Evolutionary conservation across 352 stramenopile species (phyloP), one percentile per base, ranked within the genome.

Genomic region (Blastocystis sp.): DNA sequence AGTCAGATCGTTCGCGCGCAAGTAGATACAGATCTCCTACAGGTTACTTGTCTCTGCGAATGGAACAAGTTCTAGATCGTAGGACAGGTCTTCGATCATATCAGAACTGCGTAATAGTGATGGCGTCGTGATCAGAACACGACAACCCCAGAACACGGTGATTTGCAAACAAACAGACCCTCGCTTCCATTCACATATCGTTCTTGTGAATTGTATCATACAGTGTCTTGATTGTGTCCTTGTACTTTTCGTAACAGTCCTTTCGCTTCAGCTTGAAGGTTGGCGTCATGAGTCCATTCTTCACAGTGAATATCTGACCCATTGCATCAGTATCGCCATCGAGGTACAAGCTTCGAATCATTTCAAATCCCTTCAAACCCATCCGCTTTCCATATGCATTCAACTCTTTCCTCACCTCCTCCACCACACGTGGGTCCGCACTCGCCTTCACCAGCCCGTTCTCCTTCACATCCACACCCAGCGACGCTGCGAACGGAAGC

Each of bases 181-280:
- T n/a, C n/a, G n/a, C n/a, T n/a, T n/a, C 4, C 46, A 54, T 59
- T 11, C 3, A 59, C 51, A 38, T 67, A 21, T 7, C 44, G 7
- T 67, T 3, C 27, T 79, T 42, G n/a, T 75, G 54, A 44, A 69
- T 75, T 16, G 27, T 36, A 51, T 86, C 38, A 88, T 93, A 93
- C 89, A 94, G 89, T 0, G 49, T 73, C 21, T 91, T 88, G 36
- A 94, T 92, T 57, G 91, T 69, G 8, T 89, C 46, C 29, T 88
- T 8, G 71, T 93, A 93, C 24, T 86, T 76, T 48, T 92, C 88
- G 27, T 89, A 87, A 18, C 92, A 88, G 29, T 90, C 71, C 24
- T 89, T 88, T 0, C 91, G 89, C 88, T 93, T 93, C 73, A 92
- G 89, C 86, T 94, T 94, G 88, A 93, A 93, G 7, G 91, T 93